Percentiles rank a stretch among this genome's conserved stretches.
Conservation (phyloP, 2,329 filamentous ascomycete species). For the Talaromyces sp. region DNA sequence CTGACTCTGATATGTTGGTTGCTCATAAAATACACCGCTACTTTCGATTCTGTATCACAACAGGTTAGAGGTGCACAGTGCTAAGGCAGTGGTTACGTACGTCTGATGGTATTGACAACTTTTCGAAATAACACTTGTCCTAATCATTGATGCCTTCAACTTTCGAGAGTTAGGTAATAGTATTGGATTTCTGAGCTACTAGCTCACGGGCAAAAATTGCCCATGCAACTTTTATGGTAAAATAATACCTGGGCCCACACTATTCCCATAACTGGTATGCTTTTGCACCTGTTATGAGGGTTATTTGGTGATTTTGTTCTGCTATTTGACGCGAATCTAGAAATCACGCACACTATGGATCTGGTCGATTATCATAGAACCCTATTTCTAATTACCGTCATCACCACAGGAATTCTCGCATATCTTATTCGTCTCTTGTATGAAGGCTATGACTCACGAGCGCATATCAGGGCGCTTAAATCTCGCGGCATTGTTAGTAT, state of each 20-base stretch:
- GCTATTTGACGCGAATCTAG: background rate
- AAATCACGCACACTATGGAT: background rate
- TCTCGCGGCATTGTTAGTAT: background rate
- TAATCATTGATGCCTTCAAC: background rate
- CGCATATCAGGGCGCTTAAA: background rate
- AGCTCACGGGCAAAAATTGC: background rate
- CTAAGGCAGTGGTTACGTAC: background rate
- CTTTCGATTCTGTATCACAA: background rate
- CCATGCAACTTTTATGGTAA: background rate
- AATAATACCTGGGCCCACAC: background rate
- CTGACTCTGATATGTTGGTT: background rate
- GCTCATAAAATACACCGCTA: background rate
- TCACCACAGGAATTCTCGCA: background rate
- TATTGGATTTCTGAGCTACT: background rate
- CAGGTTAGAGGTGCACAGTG: background rate
- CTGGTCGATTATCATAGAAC: background rate
- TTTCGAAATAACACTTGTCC: background rate
- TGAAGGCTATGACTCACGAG: background rate
- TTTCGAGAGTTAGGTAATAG: background rate
- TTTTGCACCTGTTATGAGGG: background rate
- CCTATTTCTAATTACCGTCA: background rate
- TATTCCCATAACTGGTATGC: background rate
- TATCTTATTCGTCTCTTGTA: background rate
- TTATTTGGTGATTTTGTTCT: background rate
- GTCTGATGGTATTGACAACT: background rate